Base-by-base conservation (phyloP, 1,139 yeast species). In the Yamadazyma buinensis region DNA sequence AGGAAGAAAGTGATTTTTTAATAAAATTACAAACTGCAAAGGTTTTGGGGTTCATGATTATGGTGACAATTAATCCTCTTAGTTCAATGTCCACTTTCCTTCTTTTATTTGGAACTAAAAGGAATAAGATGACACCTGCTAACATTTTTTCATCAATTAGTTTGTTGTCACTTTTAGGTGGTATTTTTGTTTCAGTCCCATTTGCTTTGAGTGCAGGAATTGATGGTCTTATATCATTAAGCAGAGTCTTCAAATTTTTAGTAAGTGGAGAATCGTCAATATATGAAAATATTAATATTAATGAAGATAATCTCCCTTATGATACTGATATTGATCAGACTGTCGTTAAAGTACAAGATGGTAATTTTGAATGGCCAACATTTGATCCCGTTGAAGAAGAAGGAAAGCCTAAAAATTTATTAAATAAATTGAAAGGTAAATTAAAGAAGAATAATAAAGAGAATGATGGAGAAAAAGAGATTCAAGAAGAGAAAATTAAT, bases 111-210 rank as follows among this genome's bases (percentile, higher is more conserved):
- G 79, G 73, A 27, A 58, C 78, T 11, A 48, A 47, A n/a, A 41
- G 47, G 7, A 43, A 44, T 61, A 40, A 37, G 18, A 70, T 77
- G 44, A 67, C 67, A 40, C 80, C 95, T 2, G 90, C 88, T 4
- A 64, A 73, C 25, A 77, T 87, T 15, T 88, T 87, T 52, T 76
- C 96, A 0, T 82, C 95, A n/a, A 64, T 88, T 36, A 73, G 92
- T 0, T 68, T 85, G 36, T 87, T 86, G 2, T 8, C n/a, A 46
- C 70, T 78, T 23, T 63, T 74, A 44, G 53, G 77, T 6, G 63
- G 60, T 34, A 70, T 64, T 39, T 65, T 72, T 17, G 66, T 85
- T 50, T 62, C 84, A 48, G 62, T 85, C 33, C 96, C 95, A 17
- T 64, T 85, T 61, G 79, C 84, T 42, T 59, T 81, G 35, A 79